Conservation (phyloP, 2,329 filamentous ascomycete genomes). For the Calycina marina region DNA sequence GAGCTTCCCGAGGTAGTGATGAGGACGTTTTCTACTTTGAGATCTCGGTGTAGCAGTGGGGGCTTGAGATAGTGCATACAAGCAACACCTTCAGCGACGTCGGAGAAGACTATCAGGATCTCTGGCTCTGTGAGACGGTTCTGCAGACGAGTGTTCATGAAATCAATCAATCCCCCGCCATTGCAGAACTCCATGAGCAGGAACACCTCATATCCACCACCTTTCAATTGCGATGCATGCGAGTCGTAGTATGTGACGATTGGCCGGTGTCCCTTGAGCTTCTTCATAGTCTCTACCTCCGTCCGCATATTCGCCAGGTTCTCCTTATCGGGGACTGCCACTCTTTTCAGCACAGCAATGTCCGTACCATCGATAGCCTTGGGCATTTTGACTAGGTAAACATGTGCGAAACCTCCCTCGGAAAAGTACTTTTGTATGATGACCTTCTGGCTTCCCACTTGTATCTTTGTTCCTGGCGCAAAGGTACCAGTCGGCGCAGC, state of each 20-base stretch:
- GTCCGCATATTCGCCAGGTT: constrained; percentile 90
- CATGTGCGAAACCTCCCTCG: constrained; percentile 94
- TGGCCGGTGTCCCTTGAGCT: constrained; percentile 85
- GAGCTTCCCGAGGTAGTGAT: constrained; percentile 50
- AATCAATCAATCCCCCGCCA: constrained; percentile 92
- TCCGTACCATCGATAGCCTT: constrained; percentile 30
- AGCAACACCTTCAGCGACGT: constrained; percentile 89
- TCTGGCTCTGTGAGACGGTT: constrained; percentile 94
- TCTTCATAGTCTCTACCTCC: constrained; percentile 99
- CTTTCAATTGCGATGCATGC: constrained; percentile 84
- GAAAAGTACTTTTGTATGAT: constrained; percentile 95
- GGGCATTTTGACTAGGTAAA: constrained; percentile 85
- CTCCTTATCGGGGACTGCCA: constrained; percentile 93
- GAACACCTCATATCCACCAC: constrained; percentile 94
- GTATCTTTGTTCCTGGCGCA: constrained; percentile 85
- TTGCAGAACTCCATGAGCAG: constrained; percentile 96
- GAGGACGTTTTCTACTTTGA: constrained; percentile 96
- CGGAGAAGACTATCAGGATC: constrained; percentile 91
- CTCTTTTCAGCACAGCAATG: constrained; percentile 43
- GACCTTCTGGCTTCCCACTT: constrained; percentile 83
- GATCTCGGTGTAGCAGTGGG: constrained; percentile 76
- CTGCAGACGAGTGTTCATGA: constrained; percentile 97
- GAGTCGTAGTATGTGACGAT: constrained; percentile 99
- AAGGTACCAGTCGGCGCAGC: constrained; percentile 70
- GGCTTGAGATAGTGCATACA: constrained; percentile 99